Evolutionary conservation across 345 rosid genomes (phyloP).

Genomic region (Aethionema arabicum): DNA sequence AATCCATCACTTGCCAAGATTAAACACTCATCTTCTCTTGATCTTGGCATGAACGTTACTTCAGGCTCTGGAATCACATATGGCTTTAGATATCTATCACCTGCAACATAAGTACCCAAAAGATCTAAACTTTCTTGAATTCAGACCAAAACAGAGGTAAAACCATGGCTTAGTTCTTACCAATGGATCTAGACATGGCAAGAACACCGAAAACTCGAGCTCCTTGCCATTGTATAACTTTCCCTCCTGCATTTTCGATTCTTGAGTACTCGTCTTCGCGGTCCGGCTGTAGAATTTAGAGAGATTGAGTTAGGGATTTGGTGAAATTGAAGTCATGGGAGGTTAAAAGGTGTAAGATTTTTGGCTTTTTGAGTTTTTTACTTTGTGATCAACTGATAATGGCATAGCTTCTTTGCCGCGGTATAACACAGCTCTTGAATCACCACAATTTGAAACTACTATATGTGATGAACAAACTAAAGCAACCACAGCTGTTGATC

Average conservation of each 20-base stretch:
- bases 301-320: neutral
- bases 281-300: constrained; percentile 61
- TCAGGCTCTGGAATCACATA: constrained; percentile 96
- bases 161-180: constrained; percentile 38
- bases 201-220: constrained; percentile 97
- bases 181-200: constrained; percentile 97
- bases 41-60: constrained; percentile 75
- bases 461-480: constrained; percentile 81
- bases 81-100: constrained; percentile 92
- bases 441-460: constrained; percentile 91
- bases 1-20: constrained; percentile 88
- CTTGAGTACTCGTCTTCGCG: constrained; percentile 94
- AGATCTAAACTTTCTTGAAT: constrained; percentile 31
- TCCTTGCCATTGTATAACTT: constrained; percentile 96
- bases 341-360: constrained; percentile 5
- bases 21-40: constrained; percentile 90
- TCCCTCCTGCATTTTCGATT: constrained; percentile 97
- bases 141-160: neutral
- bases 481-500: constrained; percentile 94
- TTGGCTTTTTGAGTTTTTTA: constrained; percentile 34
- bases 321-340: neutral
- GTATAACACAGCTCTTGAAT: constrained; percentile 90
- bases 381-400: constrained; percentile 93
- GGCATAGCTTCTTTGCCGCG: constrained; percentile 95
- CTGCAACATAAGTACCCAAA: constrained; percentile 41